Evolutionary conservation across 352 stramenopile species (phyloP).

Genomic region (Globisporangium lucens): DNA sequence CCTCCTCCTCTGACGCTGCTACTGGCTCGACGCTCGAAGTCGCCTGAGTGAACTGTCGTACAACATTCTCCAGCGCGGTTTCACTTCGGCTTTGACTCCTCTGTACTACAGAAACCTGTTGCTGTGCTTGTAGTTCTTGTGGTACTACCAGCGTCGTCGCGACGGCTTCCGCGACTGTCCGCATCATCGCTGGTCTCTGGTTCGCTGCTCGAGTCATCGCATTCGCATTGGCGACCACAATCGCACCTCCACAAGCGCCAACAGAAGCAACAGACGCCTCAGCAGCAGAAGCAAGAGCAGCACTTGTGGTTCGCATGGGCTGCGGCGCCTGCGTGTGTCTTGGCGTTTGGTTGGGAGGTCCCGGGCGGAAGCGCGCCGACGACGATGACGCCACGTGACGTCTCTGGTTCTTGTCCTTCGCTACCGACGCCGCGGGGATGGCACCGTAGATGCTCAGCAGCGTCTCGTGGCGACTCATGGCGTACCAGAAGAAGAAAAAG

Average conservation of each 20-base stretch:
- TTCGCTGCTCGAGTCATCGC: too few species aligned
- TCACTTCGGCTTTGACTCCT: background rate
- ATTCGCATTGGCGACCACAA: background rate
- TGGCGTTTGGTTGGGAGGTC: background rate
- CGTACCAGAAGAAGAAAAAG: background rate
- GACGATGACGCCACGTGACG: background rate
- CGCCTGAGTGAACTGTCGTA: background rate
- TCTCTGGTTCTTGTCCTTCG: background rate
- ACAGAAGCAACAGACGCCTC: background rate
- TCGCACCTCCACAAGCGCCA: background rate
- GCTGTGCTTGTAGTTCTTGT: background rate
- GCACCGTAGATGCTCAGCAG: slow-evolving; percentile 8
- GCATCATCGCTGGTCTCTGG: background rate
- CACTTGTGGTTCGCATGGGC: background rate
- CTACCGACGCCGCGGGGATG: background rate
- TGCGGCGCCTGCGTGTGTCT: background rate
- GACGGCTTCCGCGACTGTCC: background rate
- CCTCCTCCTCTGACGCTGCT: background rate
- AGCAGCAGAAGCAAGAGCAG: background rate
- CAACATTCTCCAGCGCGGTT: background rate
- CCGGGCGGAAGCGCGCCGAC: background rate
- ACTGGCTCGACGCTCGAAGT: background rate
- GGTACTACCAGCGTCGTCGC: background rate
- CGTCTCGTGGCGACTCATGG: slow-evolving; percentile 8
- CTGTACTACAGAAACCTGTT: too few species aligned